Evolutionary conservation across 306 rosid genomes (phyloP), one percentile per base, ranked within the genome.

Genomic region (Lagenaria siceraria): DNA sequence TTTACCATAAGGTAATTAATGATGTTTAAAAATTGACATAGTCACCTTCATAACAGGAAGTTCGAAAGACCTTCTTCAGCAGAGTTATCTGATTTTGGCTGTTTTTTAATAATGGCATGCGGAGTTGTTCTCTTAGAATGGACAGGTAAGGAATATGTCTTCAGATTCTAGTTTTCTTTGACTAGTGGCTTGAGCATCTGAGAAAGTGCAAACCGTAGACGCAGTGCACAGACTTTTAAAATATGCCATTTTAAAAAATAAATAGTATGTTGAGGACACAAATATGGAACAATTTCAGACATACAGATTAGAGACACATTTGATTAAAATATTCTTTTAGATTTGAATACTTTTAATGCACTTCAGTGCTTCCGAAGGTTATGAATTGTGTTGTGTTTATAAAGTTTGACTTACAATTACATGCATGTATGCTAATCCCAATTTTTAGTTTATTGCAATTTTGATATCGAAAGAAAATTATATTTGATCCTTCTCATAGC

Each of bases 81-180:
- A 54, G 99, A 92, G 85, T 82, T 92, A 64, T 95, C 93, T 13
- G 99, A 95, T 86, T 90, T 92, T 75, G 93, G 99, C 74, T 90
- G 96, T 79, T 95, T 95, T 78, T 27, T 93, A 43, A 89, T 95
- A 79, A 80, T 95, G 96, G 84, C 86, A 33, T 89, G 86, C 80
- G 99, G 99, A 83, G 97, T 90, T 70, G 49, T 80, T 82, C 97
- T 95, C 78, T 87, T 95, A 89, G 86, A 90, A 83, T 89, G 66
- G 85, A 92, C 96, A 81, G 99, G 99, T 87, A 60, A 33, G 71
- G 24, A 2, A 9, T 21, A 66, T 49, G 24, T 49, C 61, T 72
- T 25, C 19, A 49, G 76, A 48, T 70, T 46, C 12, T 25, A 25
- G 25, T 15, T 21, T 53, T 82, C 78, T 54, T 82, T 31, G n/a